Base-by-base conservation (phyloP, 768 basidiomycete species). In the Amanita molliuscula region DNA sequence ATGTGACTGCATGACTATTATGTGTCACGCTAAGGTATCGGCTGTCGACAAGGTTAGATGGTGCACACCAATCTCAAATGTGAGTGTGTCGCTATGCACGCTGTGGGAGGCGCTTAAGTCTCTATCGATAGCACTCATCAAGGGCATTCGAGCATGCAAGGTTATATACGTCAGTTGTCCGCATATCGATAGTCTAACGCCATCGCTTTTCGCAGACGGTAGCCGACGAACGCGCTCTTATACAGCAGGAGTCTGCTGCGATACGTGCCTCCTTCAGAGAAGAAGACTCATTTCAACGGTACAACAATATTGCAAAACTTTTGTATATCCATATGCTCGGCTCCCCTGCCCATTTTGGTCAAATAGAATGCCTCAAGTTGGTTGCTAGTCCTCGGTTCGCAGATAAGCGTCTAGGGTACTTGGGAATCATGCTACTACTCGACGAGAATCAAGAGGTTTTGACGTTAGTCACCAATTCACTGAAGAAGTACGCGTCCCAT, bases 241-340 rank as follows among this genome's bases (percentile, higher is more conserved):
- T 98, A 63, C 88, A 95, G 63, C 93, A 96, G 65, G 95, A 98
- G 72, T 93, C 90, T 1, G 95, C 95, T 9, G 90, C 93, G 8
- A 96, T 98, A 58, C 82, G 96, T 38, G 93, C 95, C 0, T 92
- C 93, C 0, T 97, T 99, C 70, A 82, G 93, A 53, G 94, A 96
- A 65, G 96, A 98, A 65, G 96, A 97, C 72, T 83, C 92, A 2
- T 91, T 85, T 65, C 79, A 91, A 50, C 84, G 96, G 48, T 88
- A 99, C 65, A 88, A 98, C 75, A 98, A 94, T 67, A 84, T 99
- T 62, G 95, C 94, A 51, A 98, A 98, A 64, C 78, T 98, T 20
- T 81, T 99, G 53, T 98, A 99, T 71, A 96, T 96, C 69, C 90
- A 95, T 64, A 97, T 99, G 93, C 83, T 96, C 34, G 96, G 96